phyloP scores from a whole-genome alignment of 208 protist species.

The Leishmania amazonensis region DNA sequence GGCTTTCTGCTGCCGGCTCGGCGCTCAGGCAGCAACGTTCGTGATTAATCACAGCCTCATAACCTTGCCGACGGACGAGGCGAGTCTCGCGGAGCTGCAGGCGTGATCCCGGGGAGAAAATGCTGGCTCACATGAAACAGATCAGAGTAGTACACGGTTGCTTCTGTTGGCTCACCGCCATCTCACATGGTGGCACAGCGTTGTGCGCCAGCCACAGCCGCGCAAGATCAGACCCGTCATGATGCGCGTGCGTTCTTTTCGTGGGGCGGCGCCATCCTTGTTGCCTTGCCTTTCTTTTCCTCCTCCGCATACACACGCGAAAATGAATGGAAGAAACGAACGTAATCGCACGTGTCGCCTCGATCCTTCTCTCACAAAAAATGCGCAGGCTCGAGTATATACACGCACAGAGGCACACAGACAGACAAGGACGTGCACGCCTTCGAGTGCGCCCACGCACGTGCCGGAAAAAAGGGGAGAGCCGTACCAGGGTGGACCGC shows the following conservation, averaged over 20 bases:
- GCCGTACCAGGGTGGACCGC: not conserved
- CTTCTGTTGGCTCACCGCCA: not conserved
- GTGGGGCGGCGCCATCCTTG: not conserved
- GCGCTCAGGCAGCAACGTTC: conserved; percentile 45
- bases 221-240: not conserved
- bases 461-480: not conserved
- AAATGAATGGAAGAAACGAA: not conserved
- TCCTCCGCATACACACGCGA: not conserved
- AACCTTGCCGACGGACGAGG: conserved; percentile 21
- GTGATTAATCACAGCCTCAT: conserved; percentile 60
- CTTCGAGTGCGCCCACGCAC: not conserved
- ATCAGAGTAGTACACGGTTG: not conserved
- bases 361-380: not conserved
- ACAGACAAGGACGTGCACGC: not conserved
- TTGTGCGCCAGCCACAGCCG: not conserved
- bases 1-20: conserved; percentile 51
- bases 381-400: no score
- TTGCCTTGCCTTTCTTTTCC: not conserved
- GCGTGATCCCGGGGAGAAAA: not conserved
- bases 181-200: not conserved
- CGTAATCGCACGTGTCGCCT: not conserved
- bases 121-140: not conserved
- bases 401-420: no score
- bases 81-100: conserved; percentile 10
- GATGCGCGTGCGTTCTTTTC: not conserved